Evolutionary conservation across 805 yeast species (phyloP), one percentile per base, ranked within the genome.

Genomic region (Candida dendrica): DNA sequence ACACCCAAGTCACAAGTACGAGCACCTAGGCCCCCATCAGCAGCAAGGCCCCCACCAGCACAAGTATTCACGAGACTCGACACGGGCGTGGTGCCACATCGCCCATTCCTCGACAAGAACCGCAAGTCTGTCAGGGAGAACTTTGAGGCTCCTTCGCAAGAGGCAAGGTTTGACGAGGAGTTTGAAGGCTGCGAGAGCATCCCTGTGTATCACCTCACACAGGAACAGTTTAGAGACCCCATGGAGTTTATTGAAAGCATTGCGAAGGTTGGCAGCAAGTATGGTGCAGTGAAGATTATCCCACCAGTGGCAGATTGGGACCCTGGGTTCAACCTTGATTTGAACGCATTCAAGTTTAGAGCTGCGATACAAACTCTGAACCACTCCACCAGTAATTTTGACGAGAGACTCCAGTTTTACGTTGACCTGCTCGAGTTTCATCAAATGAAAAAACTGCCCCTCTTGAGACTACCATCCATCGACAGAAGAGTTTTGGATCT

Each of bases 401-500:
- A 61, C 27, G 64, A 67, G 33, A 63, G 79, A 43, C 58, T 72
- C 6, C 56, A 62, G 19, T 81, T 82, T 49, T 72, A 78, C 48
- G 55, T 56, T 24, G 68, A 68, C 24, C 61, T 81, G 33, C 58
- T 68, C 27, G 53, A 61, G 7, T 75, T 71, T 48, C 78, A 74
- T 40, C 42, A 47, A 16, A 50, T 48, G 19, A 53, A 48, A 11
- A 51, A 43, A 9, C 7, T 31, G 7, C 65, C 64, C n/a, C 42
- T 66, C 10, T 48, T 58, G 22, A 79, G 75, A 49, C 58, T 81
- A 10, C 93, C 93, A 1, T 70, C 75, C 50, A 77, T 84, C 24
- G 87, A 84, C 51, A 78, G 77, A 49, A 64, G 84, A 41, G 74
- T 80, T 1, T 58, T 85, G 34, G 90, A 85, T 60, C 63, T 85